These are phyloP conservation scores for Discostella pseudostelligera DNA, from an alignment of 108 stramenopile genomes.

Conservation along the genomic window DNA sequence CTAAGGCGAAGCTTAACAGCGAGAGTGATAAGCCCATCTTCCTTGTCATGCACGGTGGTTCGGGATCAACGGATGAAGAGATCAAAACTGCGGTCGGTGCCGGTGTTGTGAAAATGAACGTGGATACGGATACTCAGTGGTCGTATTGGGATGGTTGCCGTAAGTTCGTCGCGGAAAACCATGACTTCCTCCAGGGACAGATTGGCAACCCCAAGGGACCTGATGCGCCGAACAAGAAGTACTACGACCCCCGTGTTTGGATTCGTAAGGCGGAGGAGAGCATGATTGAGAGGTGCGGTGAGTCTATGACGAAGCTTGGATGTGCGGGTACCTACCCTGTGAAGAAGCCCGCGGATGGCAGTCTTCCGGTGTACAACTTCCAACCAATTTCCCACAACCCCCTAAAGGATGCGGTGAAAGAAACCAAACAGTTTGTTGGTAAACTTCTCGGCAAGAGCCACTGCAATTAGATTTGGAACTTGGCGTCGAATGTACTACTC, in stretches of 20 bases:
- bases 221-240: conserved; percentile 99
- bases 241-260: conserved; percentile 97
- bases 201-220: conserved; percentile 95
- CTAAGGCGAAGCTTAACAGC: conserved; percentile 74
- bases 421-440: conserved; percentile 6
- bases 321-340: conserved; percentile 64
- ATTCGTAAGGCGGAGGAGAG: conserved; percentile 94
- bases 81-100: conserved; percentile 76
- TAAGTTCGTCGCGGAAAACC: conserved; percentile 77
- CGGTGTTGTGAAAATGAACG: conserved; percentile 96
- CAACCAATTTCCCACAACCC: conserved; percentile 29
- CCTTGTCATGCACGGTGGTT: conserved; percentile 98
- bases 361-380: conserved; percentile 40
- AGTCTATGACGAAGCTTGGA: conserved; percentile 83
- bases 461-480: neutral
- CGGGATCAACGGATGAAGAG: conserved; percentile 93
- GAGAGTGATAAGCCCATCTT: conserved; percentile 77
- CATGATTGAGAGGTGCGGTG: conserved; percentile 82
- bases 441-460: conserved; percentile 10
- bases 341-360: conserved; percentile 34
- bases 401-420: conserved; percentile 24
- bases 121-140: conserved; percentile 99
- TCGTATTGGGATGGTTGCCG: conserved; percentile 92
- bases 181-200: conserved; percentile 89
- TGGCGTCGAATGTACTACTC: too few species aligned